Conservation (phyloP, 768 basidiomycete genomes). For the Tricholoma hemisulphureum region DNA sequence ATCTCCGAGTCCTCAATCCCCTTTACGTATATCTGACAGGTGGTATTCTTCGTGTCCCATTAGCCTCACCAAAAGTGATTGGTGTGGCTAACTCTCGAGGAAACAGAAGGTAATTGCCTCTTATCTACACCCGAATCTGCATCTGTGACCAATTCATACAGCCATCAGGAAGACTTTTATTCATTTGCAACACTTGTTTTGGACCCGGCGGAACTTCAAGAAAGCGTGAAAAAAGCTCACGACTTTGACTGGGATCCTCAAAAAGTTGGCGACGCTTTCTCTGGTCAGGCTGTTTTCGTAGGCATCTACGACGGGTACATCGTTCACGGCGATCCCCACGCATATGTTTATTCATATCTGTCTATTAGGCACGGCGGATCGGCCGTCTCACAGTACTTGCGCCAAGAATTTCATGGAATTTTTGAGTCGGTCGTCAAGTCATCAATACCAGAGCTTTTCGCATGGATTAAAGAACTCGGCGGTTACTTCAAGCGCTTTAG, state of each 20-base stretch:
- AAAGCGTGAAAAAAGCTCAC: slow-evolving; percentile 59
- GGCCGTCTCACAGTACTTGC: slow-evolving; percentile 83
- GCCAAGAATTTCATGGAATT: slow-evolving; percentile 80
- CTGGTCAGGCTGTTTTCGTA: slow-evolving; percentile 78
- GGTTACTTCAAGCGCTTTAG: slow-evolving; percentile 90
- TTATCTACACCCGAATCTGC: background rate
- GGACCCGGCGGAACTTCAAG: slow-evolving; percentile 68
- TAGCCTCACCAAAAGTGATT: slow-evolving; percentile 75
- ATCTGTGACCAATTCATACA: slow-evolving; percentile 30
- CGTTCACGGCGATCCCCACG: too few species aligned
- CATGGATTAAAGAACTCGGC: slow-evolving; percentile 75
- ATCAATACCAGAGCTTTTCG: slow-evolving; percentile 70
- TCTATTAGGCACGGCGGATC: slow-evolving; percentile 91
- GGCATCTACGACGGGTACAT: slow-evolving; percentile 90
- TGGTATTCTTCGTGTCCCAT: slow-evolving; percentile 64
- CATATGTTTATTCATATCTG: too few species aligned
- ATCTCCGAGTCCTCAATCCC: background rate
- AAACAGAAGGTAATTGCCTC: slow-evolving; percentile 54
- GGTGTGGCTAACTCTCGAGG: slow-evolving; percentile 76
- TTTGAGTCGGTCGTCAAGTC: slow-evolving; percentile 76
- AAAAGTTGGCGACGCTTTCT: slow-evolving; percentile 49
- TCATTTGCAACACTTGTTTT: slow-evolving; percentile 74
- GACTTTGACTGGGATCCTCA: slow-evolving; percentile 73
- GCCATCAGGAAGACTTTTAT: slow-evolving; percentile 89
- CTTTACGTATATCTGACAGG: slow-evolving; percentile 36